Evolutionary conservation across 2,329 filamentous ascomycete species (phyloP), one percentile per base, ranked within the genome.

Genomic region (Trichoderma endophyticum): DNA sequence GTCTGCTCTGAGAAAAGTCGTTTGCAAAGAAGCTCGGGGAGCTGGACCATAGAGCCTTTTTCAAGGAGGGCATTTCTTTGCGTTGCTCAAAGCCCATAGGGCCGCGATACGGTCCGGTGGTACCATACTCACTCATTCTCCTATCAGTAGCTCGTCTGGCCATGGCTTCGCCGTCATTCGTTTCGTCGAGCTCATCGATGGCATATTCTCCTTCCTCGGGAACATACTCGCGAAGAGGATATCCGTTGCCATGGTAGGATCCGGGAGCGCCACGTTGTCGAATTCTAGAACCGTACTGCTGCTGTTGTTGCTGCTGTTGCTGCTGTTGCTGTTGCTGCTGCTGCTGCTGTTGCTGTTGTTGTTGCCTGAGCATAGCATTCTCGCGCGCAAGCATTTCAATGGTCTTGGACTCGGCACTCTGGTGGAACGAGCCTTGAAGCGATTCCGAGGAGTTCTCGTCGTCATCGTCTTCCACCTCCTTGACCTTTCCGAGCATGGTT

Each of bases 11-110:
- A 14, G 91, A 89, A 34, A 89, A 84, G 73, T 93, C 91, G 4
- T 84, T 85, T 28, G 88, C 85, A 59, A 88, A 86, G 78, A 93
- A 92, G 1, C 88, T 90, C n/a, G 90, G 85, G 6, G 90, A 90
- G 75, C 88, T 92, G 75, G 92, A 91, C 92, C 92, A 94, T 73
- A 89, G 88, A 4, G 87, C 89, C 77, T 89, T 91, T 80, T 91
- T 91, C 9, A 91, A 84, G 48, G 79, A 80, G 66, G 79, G 74
- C 75, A 87, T 90, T 73, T 92, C 90, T 76, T 91, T 91, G 71
- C 89, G 85, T 71, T 87, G 89, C 73, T 92, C 90, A 39, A 86
- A 77, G n/a, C 85, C 81, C 66, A 85, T 86, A 1, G 85, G 84
- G 5, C 84, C 81, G 43, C 86, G 84, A 73, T 85, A 85, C 9